Evolutionary conservation across 1,284 basidiomycete genomes (phyloP), one percentile per base, ranked within the genome.

Genomic region (Coniophora puteana): DNA sequence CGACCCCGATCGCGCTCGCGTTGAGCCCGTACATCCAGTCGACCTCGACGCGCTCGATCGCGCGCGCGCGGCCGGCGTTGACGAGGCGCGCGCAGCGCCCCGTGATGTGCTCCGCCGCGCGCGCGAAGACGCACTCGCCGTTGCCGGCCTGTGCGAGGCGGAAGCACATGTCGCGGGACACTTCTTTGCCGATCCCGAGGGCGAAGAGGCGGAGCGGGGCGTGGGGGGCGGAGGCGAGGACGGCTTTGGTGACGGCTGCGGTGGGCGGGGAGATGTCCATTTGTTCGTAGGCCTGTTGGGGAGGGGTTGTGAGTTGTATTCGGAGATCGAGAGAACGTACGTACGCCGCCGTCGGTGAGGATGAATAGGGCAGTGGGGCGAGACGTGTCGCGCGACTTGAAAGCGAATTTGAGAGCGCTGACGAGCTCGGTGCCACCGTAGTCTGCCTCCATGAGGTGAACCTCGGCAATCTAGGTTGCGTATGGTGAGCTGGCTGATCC

Each of bases 311-410:
- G n/a, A n/a, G n/a, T n/a, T n/a, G n/a, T n/a, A n/a, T n/a, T n/a
- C n/a, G n/a, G n/a, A n/a, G n/a, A n/a, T n/a, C n/a, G n/a, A n/a
- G n/a, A n/a, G n/a, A n/a, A n/a, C n/a, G n/a, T n/a, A n/a, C n/a
- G n/a, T 34, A 74, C 66, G n/a, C n/a, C 52, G 6, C 77, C 77
- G 43, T 79, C 78, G 0, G 78, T 80, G 23, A 80, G 55, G 14
- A 79, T 53, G 45, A 80, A 79, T 1, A 76, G 52, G 1, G 61
- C 68, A 4, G 71, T 69, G 1, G 75, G 65, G 5, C 66, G 59
- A 29, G 57, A 54, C 14, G 37, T 36, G 3, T 17, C 30, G n/a
- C 54, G 59, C 8, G 36, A 48, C 12, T 43, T 24, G 20, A 74
- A 59, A 5, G 65, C 65, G 10, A 43, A 32, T 28, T 46, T 27